Evolutionary conservation across 1,139 yeast species (phyloP), one percentile per base, ranked within the genome.

Genomic region (Lodderomyces beijingensis): DNA sequence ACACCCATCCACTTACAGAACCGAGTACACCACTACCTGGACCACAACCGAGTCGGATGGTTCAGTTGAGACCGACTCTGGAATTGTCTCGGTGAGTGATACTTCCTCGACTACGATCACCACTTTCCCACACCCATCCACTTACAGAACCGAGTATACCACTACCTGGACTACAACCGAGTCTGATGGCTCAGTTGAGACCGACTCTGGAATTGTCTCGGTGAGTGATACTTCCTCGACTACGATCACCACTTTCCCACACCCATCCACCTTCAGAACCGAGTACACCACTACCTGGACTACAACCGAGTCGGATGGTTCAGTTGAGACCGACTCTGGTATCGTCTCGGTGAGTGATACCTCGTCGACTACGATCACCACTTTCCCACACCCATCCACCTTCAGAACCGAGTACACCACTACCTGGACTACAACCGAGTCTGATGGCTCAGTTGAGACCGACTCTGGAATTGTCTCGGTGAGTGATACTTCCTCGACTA

Each of bases 361-460:
- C n/a, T 29, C 29, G 7, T 28, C 25, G 12, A 29, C 29, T 11
- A 28, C 36, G 4, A 11, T 32, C 17, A 32, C 30, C 12, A 32
- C 34, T 4, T 27, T 32, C 31, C 31, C 31, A 32, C 24, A 4
- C 31, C 41, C n/a, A 40, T 48, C 16, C 9, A 19, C 9, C 7
- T 19, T 33, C 40, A 12, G 45, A 43, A 36, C 21, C 21, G 21
- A 19, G 10, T 16, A 32, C 35, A 4, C 30, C 18, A 19, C 51
- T 25, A 36, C 51, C 9, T 34, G 33, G 28, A 30, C 52, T n/a
- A 51, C 53, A 42, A 45, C 50, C 5, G 41, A 30, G 21, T 40
- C 40, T 10, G 43, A 44, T 32, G 56, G 56, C 10, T 34, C 41
- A 15, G 36, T 40, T 13, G 30, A 14, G 14, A 31, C 34, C 11